Percentiles rank a stretch among this genome's conserved stretches.
These are phyloP conservation scores for Dictyostelium purpureum DNA, from an alignment of 78 protist genomes.

Conservation along the genomic window DNA sequence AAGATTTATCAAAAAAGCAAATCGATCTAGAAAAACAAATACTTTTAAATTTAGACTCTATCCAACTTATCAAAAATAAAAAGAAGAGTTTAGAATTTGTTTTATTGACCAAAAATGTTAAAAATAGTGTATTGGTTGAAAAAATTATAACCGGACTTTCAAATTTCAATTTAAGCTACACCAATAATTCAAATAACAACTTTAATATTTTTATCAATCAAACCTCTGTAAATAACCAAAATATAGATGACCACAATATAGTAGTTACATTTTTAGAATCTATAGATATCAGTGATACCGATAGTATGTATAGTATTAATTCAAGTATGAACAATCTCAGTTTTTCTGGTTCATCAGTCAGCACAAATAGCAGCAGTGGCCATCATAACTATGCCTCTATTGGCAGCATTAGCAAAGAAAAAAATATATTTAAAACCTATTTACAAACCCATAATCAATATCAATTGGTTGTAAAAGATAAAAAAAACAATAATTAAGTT, in stretches of 20 bases:
- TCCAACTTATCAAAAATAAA: neutral
- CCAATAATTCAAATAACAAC: neutral
- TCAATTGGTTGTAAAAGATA: neutral
- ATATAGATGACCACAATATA: neutral
- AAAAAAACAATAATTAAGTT: neutral
- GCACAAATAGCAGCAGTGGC: neutral
- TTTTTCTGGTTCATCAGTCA: neutral
- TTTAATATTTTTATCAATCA: neutral
- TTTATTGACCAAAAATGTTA: neutral
- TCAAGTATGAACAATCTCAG: neutral
- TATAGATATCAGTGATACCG: neutral
- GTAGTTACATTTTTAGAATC: neutral
- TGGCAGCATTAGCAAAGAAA: neutral
- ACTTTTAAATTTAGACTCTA: neutral
- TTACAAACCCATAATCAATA: slow-evolving; percentile 2
- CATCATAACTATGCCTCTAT: neutral
- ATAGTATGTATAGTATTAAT: neutral
- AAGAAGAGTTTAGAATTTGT: slow-evolving; percentile 11
- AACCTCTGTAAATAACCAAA: neutral
- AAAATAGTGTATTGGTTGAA: neutral
- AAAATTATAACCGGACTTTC: neutral
- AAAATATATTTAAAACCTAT: neutral
- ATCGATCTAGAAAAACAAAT: neutral
- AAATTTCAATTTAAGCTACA: neutral
- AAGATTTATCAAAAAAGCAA: neutral